Conservation (phyloP, 768 basidiomycete genomes). For the Mycena haematopus region DNA sequence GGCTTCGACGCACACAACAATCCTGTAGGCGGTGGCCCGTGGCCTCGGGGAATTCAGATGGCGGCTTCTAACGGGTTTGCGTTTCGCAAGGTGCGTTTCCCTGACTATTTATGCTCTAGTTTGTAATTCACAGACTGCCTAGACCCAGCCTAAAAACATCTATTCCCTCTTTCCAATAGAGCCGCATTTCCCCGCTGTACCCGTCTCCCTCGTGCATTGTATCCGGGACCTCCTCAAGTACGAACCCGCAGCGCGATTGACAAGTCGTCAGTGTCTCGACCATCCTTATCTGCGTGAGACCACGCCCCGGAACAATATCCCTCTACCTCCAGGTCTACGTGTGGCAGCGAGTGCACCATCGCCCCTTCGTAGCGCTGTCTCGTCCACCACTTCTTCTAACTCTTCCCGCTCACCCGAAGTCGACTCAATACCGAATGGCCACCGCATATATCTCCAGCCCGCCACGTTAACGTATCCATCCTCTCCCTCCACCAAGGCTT, state of each 20-base stretch:
- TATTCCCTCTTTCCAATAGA: constrained; percentile 73
- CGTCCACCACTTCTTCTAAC: constrained; percentile 24
- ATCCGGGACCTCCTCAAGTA: constrained; percentile 92
- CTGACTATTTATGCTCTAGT: constrained; percentile 10
- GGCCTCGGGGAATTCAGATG: constrained; percentile 86
- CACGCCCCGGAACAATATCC: constrained; percentile 67
- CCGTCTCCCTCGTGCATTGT: constrained; percentile 85
- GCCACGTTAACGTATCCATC: constrained; percentile 33
- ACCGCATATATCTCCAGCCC: constrained; percentile 20
- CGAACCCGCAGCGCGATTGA: constrained; percentile 87
- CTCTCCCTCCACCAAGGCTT: constrained; percentile 40
- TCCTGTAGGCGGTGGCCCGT: constrained; percentile 84
- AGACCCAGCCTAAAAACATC: constrained; percentile 73
- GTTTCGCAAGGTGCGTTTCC: constrained; percentile 81
- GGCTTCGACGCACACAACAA: constrained; percentile 75
- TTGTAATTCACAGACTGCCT: constrained; percentile 24
- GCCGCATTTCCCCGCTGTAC: constrained; percentile 57
- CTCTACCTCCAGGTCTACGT: constrained; percentile 60
- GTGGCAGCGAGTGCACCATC: constrained; percentile 45
- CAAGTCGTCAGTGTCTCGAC: constrained; percentile 84
- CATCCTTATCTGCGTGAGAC: constrained; percentile 91
- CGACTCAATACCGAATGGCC: constrained; percentile 25
- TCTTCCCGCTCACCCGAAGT: constrained; percentile 18
- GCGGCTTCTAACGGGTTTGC: constrained; percentile 84
- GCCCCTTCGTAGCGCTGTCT: constrained; percentile 41